A percentile compares a stretch with the other conserved stretches of the same genome.
phyloP scores from a whole-genome alignment of 192 early-diverging fungal species.

The Backusella circina region DNA sequence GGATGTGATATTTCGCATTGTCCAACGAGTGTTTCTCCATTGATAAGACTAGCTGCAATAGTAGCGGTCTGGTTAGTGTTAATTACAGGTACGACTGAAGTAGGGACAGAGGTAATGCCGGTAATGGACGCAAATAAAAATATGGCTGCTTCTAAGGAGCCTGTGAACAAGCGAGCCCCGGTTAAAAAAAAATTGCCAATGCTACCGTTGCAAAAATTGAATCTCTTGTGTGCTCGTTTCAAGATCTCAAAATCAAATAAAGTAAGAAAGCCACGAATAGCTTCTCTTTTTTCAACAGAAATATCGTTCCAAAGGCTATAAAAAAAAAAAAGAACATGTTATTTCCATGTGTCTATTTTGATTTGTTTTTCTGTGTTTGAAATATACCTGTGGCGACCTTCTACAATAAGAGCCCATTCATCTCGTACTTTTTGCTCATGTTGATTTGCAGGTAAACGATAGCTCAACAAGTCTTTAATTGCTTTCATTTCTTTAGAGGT shows the following conservation, averaged over 20 bases:
- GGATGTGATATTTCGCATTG: constrained; percentile 81
- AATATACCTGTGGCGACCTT: constrained; percentile 62
- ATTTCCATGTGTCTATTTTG: not conserved
- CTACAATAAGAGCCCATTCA: constrained; percentile 74
- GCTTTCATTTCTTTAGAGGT: constrained; percentile 47
- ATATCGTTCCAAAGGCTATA: constrained; percentile 49
- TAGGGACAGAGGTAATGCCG: constrained; percentile 52
- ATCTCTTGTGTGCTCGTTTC: constrained; percentile 55
- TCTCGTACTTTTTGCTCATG: constrained; percentile 53
- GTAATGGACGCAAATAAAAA: constrained; percentile 72
- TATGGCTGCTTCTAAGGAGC: constrained; percentile 65
- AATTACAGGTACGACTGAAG: constrained; percentile 67
- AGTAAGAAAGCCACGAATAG: constrained; percentile 70
- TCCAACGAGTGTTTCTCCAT: constrained; percentile 57
- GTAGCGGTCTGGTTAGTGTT: constrained; percentile 57
- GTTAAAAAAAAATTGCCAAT: constrained; percentile 82
- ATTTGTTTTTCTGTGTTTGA: not conserved
- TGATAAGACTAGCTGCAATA: constrained; percentile 65
- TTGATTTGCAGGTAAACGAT: constrained; percentile 59
- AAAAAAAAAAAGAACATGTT: not conserved
- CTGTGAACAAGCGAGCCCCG: constrained; percentile 70
- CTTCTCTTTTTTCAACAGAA: constrained; percentile 52
- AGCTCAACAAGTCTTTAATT: constrained; percentile 66
- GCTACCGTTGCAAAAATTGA: constrained; percentile 69
- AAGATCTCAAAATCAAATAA: constrained; percentile 66